Base-by-base conservation (phyloP, 2,329 filamentous ascomycete genomes). In the Escovopsis weberi region DNA sequence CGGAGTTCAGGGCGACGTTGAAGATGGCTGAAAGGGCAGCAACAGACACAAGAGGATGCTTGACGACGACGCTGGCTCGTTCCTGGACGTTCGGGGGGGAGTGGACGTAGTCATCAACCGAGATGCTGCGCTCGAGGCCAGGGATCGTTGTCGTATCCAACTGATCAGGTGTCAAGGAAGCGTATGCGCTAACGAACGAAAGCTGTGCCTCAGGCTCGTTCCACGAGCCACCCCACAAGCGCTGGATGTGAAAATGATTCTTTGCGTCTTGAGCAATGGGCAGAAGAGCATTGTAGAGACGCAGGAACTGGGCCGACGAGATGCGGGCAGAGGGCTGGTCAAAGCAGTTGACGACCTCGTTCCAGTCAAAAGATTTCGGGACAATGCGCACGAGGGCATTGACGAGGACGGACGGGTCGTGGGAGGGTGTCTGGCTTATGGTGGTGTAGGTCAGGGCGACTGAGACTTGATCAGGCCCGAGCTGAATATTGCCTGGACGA, bases 171-270 rank as follows among this genome's bases (percentile, higher is more conserved):
- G 74, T 75, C 44, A 88, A 73, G 4, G 83, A 84, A 19, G 89
- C 72, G 58, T 89, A 95, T 15, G 87, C 87, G 48, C 82, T 82
- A 42, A 96, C 76, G 58, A 96, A 95, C n/a, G 88, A 93, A 33
- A 98, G 67, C 50, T 96, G 89, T 0, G 91, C 85, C 48, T 94
- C 80, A 12, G 82, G 75, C 51, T 93, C 77, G 48, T 81, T 78
- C 89, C 93, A 98, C 47, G 76, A 69, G 54, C 88, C 88, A 45
- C 88, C 88, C 88, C 91, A 96, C 19, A 98, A 68, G 34, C 72
- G 74, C 58, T 95, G 87, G 37, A 98, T 82, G 56, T 95, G 85
- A 52, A 96, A 78, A 18, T 54, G 53, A 12, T 50, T 52, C 23
- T 53, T 57, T 3, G 60, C 47, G n/a, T 72, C 68, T 42, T 66